Conservation (phyloP, 2,329 filamentous ascomycete genomes). For the Grosmannia penicillata region DNA sequence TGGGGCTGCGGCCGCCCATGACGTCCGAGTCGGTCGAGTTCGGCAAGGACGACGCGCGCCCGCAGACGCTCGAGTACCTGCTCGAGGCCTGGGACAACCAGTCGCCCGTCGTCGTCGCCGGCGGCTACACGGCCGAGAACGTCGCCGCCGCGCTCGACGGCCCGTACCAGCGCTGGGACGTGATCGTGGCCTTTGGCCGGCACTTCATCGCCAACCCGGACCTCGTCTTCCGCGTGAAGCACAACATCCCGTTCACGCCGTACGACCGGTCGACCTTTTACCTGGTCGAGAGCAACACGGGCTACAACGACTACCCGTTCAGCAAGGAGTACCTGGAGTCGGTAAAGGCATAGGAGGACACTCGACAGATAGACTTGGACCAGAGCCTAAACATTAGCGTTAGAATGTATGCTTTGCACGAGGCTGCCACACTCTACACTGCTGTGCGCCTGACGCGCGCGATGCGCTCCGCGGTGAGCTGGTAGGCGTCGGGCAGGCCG, state of each 20-base stretch:
- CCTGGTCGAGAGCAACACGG: slow-evolving; percentile 16
- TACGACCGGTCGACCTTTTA: slow-evolving; percentile 26
- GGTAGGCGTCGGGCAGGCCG: not conserved
- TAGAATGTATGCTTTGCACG: too few species aligned
- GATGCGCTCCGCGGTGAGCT: too few species aligned
- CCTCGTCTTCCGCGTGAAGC: slow-evolving; percentile 22
- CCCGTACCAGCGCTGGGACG: slow-evolving; percentile 13
- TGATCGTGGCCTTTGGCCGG: slow-evolving; percentile 24
- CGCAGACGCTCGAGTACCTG: slow-evolving; percentile 16
- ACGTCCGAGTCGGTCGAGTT: slow-evolving; percentile 22
- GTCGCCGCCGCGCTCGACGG: slow-evolving; percentile 15
- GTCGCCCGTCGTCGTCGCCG: slow-evolving; percentile 17
- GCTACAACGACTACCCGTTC: slow-evolving; percentile 24
- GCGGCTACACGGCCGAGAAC: slow-evolving; percentile 12
- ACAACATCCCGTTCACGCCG: slow-evolving; percentile 19
- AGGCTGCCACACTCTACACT: too few species aligned
- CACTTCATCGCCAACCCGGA: slow-evolving; percentile 29
- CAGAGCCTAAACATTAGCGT: too few species aligned
- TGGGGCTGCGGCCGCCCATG: not conserved
- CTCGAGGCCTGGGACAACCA: slow-evolving; percentile 15
- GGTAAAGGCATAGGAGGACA: not conserved
- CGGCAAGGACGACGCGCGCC: slow-evolving; percentile 19
- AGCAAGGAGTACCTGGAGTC: slow-evolving; percentile 13
- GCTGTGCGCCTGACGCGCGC: too few species aligned
- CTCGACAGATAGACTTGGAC: too few species aligned